Conservation (phyloP, 768 basidiomycete species). For the Suillus lakei region DNA sequence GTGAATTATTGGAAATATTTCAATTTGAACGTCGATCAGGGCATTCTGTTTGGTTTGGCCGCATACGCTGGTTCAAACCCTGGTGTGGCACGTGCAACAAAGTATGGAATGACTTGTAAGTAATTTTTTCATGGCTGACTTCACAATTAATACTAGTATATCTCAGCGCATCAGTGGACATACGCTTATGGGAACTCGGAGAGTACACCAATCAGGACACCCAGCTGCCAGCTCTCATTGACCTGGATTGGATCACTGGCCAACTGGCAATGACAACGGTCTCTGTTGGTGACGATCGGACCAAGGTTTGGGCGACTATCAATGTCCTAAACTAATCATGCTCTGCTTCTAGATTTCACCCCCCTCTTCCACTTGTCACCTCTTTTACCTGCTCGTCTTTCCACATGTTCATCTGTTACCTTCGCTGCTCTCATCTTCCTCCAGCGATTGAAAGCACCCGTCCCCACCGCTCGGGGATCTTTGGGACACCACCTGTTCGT, state of each 20-base stretch:
- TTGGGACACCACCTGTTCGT: too few relatives aligned
- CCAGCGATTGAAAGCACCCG: too few relatives aligned
- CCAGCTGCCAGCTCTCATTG: slow-evolving; percentile 3
- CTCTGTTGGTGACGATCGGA: not conserved
- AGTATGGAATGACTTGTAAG: slow-evolving; percentile 10
- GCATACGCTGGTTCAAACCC: slow-evolving; percentile 7
- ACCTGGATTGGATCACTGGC: not conserved
- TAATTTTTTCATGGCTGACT: not conserved
- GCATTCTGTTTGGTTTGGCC: slow-evolving; percentile 4
- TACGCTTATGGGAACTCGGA: slow-evolving; percentile 9
- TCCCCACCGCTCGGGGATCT: too few relatives aligned
- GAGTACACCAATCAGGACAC: not conserved
- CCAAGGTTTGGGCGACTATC: slow-evolving; percentile 10
- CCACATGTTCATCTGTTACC: too few relatives aligned
- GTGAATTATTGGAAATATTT: slow-evolving; percentile 11
- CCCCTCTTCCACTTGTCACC: too few relatives aligned
- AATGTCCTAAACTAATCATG: not conserved
- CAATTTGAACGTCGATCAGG: slow-evolving; percentile 3
- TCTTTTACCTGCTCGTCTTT: too few relatives aligned
- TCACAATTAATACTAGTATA: too few relatives aligned
- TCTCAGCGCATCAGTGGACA: not conserved
- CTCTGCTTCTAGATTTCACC: too few relatives aligned
- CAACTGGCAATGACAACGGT: slow-evolving; percentile 2
- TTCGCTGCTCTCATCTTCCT: too few relatives aligned
- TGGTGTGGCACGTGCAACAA: not conserved